Conservation (phyloP, 2,329 filamentous ascomycete species). For the Aureobasidium sp. region DNA sequence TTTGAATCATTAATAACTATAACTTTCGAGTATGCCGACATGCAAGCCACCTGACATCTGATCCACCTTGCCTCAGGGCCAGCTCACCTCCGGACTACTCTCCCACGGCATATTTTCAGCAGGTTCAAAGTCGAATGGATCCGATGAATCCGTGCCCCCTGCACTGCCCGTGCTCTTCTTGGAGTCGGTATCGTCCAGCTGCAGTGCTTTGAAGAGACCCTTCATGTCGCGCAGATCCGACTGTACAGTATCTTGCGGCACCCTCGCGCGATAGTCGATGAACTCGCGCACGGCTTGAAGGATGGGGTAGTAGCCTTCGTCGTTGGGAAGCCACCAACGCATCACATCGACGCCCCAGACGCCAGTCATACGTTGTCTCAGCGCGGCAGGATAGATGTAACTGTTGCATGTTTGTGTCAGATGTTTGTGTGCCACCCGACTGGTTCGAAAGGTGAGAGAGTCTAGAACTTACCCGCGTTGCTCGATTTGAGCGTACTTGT, state of each 20-base stretch:
- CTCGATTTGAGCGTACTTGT: slow-evolving; percentile 72
- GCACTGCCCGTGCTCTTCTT: slow-evolving; percentile 17
- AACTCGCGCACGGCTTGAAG: slow-evolving; percentile 72
- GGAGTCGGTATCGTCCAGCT: slow-evolving; percentile 20
- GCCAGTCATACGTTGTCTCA: slow-evolving; percentile 67
- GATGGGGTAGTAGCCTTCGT: slow-evolving; percentile 65
- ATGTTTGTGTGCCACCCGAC: too few species aligned
- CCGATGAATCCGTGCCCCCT: slow-evolving; percentile 18
- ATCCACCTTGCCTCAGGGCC: background rate
- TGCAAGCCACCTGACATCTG: background rate
- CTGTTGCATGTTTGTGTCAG: slow-evolving; percentile 39
- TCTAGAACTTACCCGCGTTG: slow-evolving; percentile 58
- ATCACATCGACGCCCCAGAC: slow-evolving; percentile 65
- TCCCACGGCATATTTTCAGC: slow-evolving; percentile 6
- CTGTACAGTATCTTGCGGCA: slow-evolving; percentile 20
- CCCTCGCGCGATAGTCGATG: slow-evolving; percentile 39
- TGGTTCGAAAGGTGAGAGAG: background rate
- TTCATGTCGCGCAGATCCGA: slow-evolving; percentile 28
- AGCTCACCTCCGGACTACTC: slow-evolving; percentile 17
- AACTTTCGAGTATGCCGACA: background rate
- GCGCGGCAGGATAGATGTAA: slow-evolving; percentile 70
- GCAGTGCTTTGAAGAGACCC: slow-evolving; percentile 33
- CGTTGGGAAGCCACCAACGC: slow-evolving; percentile 83
- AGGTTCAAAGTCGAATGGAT: slow-evolving; percentile 14
- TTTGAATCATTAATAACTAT: background rate